These are phyloP conservation scores for Sclerotinia glacialis DNA, from an alignment of 2,329 filamentous ascomycete species.

Conservation along the genomic window DNA sequence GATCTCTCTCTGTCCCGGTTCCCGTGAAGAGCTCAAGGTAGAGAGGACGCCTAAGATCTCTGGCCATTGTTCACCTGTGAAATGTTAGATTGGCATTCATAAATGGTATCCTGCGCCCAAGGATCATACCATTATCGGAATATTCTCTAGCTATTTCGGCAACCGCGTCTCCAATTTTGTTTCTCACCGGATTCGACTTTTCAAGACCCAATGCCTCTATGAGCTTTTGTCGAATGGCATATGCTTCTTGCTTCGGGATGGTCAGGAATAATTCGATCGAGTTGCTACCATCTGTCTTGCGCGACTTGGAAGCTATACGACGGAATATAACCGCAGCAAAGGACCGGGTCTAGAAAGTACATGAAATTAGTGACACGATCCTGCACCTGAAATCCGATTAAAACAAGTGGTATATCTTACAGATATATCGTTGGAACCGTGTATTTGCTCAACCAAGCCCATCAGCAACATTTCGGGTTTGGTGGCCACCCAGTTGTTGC, in stretches of 20 bases:
- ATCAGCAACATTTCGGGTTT: slow-evolving; percentile 87
- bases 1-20: slow-evolving; percentile 81
- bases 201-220: slow-evolving; percentile 75
- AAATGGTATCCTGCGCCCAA: background rate
- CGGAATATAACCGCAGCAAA: slow-evolving; percentile 94
- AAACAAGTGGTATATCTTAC: slow-evolving; percentile 28
- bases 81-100: slow-evolving; percentile 25
- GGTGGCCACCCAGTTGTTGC: slow-evolving; percentile 80
- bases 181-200: slow-evolving; percentile 70
- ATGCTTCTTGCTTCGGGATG: slow-evolving; percentile 68
- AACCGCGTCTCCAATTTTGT: slow-evolving; percentile 97
- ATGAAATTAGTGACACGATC: background rate
- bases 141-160: slow-evolving; percentile 95
- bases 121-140: slow-evolving; percentile 75
- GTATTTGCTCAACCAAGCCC: slow-evolving; percentile 90
- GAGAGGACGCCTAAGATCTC: slow-evolving; percentile 85
- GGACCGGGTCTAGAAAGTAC: slow-evolving; percentile 67
- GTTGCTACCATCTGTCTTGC: slow-evolving; percentile 70
- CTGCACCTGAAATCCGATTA: too few species aligned
- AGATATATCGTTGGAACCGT: slow-evolving; percentile 57
- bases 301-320: slow-evolving; percentile 83
- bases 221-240: slow-evolving; percentile 78
- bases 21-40: slow-evolving; percentile 81
- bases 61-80: slow-evolving; percentile 76
- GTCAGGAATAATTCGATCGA: slow-evolving; percentile 83